Conservation (phyloP, 2,329 filamentous ascomycete genomes). For the Cercospora beticola region DNA sequence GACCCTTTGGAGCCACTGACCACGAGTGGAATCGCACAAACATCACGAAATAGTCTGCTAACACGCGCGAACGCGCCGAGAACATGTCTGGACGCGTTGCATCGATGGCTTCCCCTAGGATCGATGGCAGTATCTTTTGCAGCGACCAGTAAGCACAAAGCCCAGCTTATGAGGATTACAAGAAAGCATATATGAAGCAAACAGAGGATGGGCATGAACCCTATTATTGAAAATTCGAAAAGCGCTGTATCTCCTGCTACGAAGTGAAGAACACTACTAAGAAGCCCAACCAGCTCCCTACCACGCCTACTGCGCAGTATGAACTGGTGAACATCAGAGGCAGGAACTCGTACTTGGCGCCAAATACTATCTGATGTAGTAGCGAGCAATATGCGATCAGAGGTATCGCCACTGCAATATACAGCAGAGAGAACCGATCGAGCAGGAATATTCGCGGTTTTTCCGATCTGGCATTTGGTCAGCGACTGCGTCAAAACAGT, state of each 20-base stretch:
- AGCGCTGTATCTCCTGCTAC: neutral
- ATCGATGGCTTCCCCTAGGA: neutral
- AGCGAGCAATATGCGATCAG: constrained; percentile 86
- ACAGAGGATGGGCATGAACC: too few relatives aligned
- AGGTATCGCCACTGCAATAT: constrained; percentile 86
- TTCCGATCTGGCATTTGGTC: constrained; percentile 54
- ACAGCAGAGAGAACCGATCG: constrained; percentile 85
- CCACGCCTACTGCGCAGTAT: constrained; percentile 90
- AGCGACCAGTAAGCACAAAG: neutral
- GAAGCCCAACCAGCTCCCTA: constrained; percentile 94
- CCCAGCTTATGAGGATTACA: neutral
- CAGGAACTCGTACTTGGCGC: constrained; percentile 79
- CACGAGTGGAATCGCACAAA: neutral
- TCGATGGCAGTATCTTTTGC: neutral
- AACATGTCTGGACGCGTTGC: neutral
- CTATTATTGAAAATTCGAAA: too few relatives aligned
- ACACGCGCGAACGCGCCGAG: neutral
- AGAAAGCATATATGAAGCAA: neutral
- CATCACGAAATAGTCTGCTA: neutral
- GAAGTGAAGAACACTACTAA: constrained; percentile 79
- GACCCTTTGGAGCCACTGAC: neutral
- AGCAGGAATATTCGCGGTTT: constrained; percentile 82
- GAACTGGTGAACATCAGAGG: constrained; percentile 97
- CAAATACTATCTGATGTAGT: constrained; percentile 79
- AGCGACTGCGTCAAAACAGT: constrained; percentile 14